Percentiles rank a stretch among this genome's conserved stretches.
Conservation (phyloP, 345 rosid genomes). For the Crucihimalaya himalaica region DNA sequence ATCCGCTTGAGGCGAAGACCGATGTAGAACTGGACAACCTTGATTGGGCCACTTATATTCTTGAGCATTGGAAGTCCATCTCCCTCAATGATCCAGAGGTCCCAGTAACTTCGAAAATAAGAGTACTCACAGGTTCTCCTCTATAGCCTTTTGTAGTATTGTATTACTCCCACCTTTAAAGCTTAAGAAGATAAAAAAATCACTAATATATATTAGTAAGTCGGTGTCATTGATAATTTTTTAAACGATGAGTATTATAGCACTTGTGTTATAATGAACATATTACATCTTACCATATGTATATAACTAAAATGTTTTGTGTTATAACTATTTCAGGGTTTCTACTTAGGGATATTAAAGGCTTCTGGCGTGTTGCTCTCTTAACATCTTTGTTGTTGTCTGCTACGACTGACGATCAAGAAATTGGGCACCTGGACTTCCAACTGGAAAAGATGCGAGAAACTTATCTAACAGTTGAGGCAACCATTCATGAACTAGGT, state of each 20-base stretch:
- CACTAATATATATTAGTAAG: background rate
- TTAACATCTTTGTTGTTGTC: conserved; percentile 59
- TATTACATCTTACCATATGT: background rate
- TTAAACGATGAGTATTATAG: background rate
- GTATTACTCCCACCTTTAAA: background rate
- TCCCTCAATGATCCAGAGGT: conserved; percentile 38
- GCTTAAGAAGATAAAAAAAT: background rate
- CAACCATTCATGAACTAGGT: conserved; percentile 64
- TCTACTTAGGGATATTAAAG: conserved; percentile 79
- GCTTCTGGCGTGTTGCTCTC: conserved; percentile 80
- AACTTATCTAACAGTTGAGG: conserved; percentile 53
- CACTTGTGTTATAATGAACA: background rate
- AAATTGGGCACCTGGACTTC: conserved; percentile 44
- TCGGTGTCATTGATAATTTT: background rate
- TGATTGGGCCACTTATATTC: conserved; percentile 52
- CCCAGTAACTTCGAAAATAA: conserved; percentile 54
- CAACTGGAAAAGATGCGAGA: conserved; percentile 56
- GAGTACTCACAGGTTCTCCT: conserved; percentile 64
- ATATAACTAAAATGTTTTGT: background rate
- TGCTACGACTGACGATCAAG: conserved; percentile 48
- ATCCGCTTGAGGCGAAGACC: conserved; percentile 51
- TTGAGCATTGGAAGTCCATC: conserved; percentile 44
- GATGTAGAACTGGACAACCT: conserved; percentile 45
- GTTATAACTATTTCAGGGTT: conserved; percentile 54
- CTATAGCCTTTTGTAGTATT: conserved; percentile 10